Percentiles rank a stretch among this genome's conserved stretches.
Evolutionary conservation across 2,329 filamentous ascomycete species (phyloP).

Genomic region (Chalaropsis ovoidea): DNA sequence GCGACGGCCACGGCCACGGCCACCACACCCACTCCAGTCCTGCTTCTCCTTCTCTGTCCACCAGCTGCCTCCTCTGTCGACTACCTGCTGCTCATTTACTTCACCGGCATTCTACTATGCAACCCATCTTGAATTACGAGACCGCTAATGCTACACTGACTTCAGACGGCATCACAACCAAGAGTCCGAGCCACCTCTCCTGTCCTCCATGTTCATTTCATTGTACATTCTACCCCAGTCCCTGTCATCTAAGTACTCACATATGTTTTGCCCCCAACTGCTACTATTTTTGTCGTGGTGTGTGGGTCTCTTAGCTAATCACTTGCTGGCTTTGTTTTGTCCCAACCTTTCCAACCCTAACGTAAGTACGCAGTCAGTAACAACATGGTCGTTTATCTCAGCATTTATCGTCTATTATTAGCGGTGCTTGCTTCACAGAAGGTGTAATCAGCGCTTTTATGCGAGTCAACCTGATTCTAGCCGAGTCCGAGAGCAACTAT

Average conservation of each 20-base stretch:
- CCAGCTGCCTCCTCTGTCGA: too few relatives aligned
- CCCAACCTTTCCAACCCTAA: background rate
- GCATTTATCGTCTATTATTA: slow-evolving; percentile 3
- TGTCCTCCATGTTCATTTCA: background rate
- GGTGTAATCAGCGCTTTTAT: slow-evolving; percentile 8
- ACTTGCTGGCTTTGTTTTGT: background rate
- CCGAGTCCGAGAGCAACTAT: slow-evolving; percentile 9
- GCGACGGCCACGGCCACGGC: too few relatives aligned
- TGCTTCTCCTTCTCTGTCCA: background rate
- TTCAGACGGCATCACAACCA: background rate
- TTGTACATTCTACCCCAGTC: background rate
- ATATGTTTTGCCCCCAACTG: background rate
- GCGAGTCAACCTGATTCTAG: slow-evolving; percentile 16
- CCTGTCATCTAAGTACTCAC: background rate
- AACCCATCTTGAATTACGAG: background rate
- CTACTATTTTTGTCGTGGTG: slow-evolving; percentile 7
- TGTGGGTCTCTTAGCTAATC: background rate
- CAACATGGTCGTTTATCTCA: background rate
- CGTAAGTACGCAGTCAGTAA: background rate
- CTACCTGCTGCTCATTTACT: background rate
- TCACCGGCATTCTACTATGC: background rate
- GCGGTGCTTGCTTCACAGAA: background rate
- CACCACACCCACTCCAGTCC: background rate
- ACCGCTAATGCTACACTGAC: background rate
- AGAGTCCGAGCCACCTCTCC: background rate